Evolutionary conservation across 371 early-diverging fungal genomes (phyloP).

Genomic region (Actinomortierella wolfii): DNA sequence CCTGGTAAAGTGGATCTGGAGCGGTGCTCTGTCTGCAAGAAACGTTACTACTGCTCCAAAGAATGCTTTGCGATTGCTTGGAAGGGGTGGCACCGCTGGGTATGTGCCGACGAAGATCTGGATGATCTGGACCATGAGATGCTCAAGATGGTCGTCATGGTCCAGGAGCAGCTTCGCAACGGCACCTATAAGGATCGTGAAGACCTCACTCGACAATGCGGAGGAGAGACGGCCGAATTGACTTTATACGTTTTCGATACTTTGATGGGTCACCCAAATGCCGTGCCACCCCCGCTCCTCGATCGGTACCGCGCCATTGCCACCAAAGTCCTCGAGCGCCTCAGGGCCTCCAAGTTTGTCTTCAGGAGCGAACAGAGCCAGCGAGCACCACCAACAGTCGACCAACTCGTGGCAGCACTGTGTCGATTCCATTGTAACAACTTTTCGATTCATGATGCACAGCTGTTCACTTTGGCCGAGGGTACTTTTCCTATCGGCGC

Average conservation of each 20-base stretch:
- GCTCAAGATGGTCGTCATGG: constrained; percentile 42
- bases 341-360: constrained; percentile 21
- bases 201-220: neutral
- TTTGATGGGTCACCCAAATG: constrained; percentile 32
- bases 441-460: constrained; percentile 67
- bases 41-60: constrained; percentile 33
- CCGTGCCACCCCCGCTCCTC: constrained; percentile 16
- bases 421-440: constrained; percentile 80
- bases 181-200: constrained; percentile 18
- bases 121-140: constrained; percentile 45
- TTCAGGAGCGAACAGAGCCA: constrained; percentile 29
- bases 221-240: constrained; percentile 15
- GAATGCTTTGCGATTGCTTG: constrained; percentile 35
- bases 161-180: constrained; percentile 35
- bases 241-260: constrained; percentile 42
- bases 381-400: constrained; percentile 19
- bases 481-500: constrained; percentile 81
- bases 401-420: constrained; percentile 54
- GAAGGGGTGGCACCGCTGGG: constrained; percentile 44
- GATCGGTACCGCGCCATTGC: constrained; percentile 32
- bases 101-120: constrained; percentile 28
- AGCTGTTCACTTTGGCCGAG: constrained; percentile 73
- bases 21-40: constrained; percentile 41
- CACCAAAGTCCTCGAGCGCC: constrained; percentile 18
- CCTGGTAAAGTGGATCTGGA: constrained; percentile 10